Percentiles rank a stretch among this genome's conserved stretches.
Conservation (phyloP, 371 early-diverging fungal species). For the Mortierella sp. region DNA sequence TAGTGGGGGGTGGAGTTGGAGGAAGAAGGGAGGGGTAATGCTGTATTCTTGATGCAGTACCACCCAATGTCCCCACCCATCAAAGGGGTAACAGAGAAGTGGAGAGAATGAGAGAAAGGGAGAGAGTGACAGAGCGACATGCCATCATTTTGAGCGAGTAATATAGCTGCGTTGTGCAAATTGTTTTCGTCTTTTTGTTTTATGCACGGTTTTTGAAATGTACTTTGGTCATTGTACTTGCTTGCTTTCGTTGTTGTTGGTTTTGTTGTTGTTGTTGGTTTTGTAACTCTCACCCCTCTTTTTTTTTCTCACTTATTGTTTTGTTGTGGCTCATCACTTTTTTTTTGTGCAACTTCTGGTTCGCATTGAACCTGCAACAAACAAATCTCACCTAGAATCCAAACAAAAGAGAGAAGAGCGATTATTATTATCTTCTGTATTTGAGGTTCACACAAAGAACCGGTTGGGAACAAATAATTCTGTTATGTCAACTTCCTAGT, state of each 20-base stretch:
- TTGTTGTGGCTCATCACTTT: not conserved
- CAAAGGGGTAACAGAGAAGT: not conserved
- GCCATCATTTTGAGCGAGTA: conserved; percentile 8
- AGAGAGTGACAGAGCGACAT: not conserved
- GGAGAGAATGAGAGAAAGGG: not conserved
- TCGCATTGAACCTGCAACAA: not conserved
- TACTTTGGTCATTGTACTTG: not conserved
- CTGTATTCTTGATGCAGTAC: not conserved
- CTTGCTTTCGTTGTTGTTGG: not conserved
- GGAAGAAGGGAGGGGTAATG: not conserved
- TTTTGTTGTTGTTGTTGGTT: not conserved
- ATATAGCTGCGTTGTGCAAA: not conserved
- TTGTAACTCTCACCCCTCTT: not conserved
- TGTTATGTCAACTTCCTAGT: not conserved
- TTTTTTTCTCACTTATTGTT: not conserved
- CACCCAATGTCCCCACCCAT: too few relatives aligned
- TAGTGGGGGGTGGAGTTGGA: not conserved
- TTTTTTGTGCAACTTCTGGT: not conserved
- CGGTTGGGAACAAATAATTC: not conserved
- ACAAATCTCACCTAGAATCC: not conserved
- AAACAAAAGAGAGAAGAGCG: not conserved
- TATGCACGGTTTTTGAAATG: not conserved
- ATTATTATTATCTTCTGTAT: too few relatives aligned
- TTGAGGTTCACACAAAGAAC: too few relatives aligned
- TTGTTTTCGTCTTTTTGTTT: not conserved